Evolutionary conservation across 768 basidiomycete species (phyloP), one percentile per base, ranked within the genome.

Genomic region (Galerina sulciceps): DNA sequence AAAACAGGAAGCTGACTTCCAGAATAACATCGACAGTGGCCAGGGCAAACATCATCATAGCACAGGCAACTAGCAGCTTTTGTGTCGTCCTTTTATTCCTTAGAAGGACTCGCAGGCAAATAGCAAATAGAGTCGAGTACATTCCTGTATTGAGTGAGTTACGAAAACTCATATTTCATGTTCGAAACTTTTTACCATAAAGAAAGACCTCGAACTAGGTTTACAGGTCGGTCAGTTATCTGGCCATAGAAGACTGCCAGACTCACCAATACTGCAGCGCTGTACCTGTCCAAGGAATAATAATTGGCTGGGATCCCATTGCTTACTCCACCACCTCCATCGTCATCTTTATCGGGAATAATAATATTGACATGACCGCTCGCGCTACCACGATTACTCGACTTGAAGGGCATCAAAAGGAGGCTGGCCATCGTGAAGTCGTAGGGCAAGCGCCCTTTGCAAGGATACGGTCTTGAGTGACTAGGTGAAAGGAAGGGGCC

Each of bases 21-120:
- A 72, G 56, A 13, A 72, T 63, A n/a, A 70, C 65, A 35, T 73
- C 70, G n/a, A 69, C 63, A 9, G 71, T 67, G 13, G 71, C 69
- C 14, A 72, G 65, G 11, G 65, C 56, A 51, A 72, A 73, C 65
- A 73, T 69, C 10, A 62, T 50, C 34, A 69, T 53, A 3, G 71
- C 69, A 38, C 69, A 69, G 10, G 64, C 64, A 10, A 75, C 48
- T 10, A 73, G 64, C 31, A 70, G 34, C 48, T 67, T 67, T 40
- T 68, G 67, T 11, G 60, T 58, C 22, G 67, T 68, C 59, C 48
- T 64, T 58, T 60, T 65, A 50, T 66, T 69, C 51, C 56, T 58
- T 40, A 75, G 50, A 11, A 73, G 68, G 11, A 71, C 65, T 51
- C 69, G 64, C 36, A 73, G 64, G 63, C 71, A 73, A 14, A 73